These are phyloP conservation scores for Fusarium pseudoanthophilum DNA, from an alignment of 2,329 filamentous ascomycete species.

Conservation along the genomic window DNA sequence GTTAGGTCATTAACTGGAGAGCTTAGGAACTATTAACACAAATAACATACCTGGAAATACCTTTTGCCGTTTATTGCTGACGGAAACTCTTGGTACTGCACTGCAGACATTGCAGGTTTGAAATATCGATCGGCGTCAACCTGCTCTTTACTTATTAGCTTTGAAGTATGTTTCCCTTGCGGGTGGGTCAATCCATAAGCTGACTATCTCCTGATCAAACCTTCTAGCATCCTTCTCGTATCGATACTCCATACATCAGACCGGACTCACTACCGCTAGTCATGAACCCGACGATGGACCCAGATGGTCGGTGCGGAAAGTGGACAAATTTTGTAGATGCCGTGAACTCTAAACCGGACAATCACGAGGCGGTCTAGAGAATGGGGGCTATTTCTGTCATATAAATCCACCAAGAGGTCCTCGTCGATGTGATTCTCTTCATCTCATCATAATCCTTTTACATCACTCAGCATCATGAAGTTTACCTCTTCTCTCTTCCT, in stretches of 20 bases:
- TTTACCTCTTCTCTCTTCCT: background rate
- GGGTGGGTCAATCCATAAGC: background rate
- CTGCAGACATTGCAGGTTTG: background rate
- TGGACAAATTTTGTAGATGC: background rate
- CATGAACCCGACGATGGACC: background rate
- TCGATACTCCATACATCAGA: background rate
- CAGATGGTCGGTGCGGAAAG: background rate
- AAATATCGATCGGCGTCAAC: background rate
- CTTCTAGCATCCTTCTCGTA: background rate
- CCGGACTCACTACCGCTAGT: background rate
- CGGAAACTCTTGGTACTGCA: no score
- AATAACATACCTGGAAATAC: no score
- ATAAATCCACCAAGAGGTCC: background rate
- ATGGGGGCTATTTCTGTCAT: background rate
- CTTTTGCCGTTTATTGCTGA: no score
- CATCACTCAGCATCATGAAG: background rate
- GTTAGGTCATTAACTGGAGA: background rate
- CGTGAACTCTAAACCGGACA: background rate
- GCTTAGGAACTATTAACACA: background rate
- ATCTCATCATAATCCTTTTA: fast-evolving
- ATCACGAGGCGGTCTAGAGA: background rate
- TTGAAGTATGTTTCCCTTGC: background rate
- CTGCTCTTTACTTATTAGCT: background rate
- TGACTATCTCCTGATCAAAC: background rate
- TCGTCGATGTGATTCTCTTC: fast-evolving